A percentile compares a stretch with the other conserved stretches of the same genome.
These are phyloP conservation scores for Cordyceps cicadae DNA, from an alignment of 2,329 filamentous ascomycete species.

Conservation along the genomic window DNA sequence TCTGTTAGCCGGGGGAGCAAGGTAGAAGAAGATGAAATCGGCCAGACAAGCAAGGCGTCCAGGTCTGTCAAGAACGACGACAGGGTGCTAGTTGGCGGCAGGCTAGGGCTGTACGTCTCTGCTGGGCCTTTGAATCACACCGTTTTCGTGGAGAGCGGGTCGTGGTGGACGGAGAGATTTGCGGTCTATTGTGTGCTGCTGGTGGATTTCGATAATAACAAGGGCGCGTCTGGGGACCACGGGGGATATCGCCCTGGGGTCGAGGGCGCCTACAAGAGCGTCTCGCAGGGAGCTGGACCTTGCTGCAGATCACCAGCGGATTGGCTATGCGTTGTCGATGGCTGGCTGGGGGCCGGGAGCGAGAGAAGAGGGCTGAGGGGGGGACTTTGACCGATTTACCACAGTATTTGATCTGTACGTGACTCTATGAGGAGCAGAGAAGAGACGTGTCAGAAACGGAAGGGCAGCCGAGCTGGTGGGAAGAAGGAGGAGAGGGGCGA, in stretches of 20 bases:
- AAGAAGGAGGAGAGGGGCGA: constrained; percentile 4
- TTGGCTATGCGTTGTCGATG: not conserved
- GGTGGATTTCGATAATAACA: not conserved
- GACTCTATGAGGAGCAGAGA: not conserved
- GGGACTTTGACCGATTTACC: not conserved
- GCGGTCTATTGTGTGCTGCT: not conserved
- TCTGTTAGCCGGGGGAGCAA: not conserved
- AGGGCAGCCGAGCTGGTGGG: not conserved
- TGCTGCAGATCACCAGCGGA: not conserved
- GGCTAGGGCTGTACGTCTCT: not conserved
- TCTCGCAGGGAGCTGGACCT: not conserved
- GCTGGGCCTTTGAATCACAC: not conserved
- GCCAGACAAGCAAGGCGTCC: not conserved
- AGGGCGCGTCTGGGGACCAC: not conserved
- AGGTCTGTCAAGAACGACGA: not conserved
- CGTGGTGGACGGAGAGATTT: not conserved
- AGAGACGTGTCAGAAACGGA: constrained; percentile 2
- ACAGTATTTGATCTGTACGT: not conserved
- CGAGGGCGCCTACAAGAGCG: not conserved
- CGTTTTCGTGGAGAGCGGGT: not conserved
- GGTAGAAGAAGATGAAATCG: not conserved
- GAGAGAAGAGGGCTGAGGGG: not conserved
- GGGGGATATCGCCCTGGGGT: not conserved
- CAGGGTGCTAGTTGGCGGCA: not conserved
- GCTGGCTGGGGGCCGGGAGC: not conserved